Evolutionary conservation across 1,139 yeast genomes (phyloP).

Genomic region (Zygosaccharomyces pseudobailii): DNA sequence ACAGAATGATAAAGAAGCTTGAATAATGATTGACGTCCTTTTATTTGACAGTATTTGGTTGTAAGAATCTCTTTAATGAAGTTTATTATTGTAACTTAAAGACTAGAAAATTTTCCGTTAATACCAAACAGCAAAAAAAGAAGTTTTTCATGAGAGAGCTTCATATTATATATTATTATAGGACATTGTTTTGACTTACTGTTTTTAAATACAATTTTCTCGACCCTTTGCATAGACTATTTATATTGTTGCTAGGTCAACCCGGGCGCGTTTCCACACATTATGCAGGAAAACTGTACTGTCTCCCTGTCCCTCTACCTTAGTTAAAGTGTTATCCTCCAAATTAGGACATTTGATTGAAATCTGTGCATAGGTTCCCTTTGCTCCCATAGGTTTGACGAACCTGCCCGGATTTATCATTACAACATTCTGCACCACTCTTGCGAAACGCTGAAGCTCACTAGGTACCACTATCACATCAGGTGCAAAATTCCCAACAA

Average conservation of each 20-base stretch:
- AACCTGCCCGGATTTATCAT: conserved; percentile 80
- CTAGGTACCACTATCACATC: conserved; percentile 80
- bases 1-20: conserved; percentile 17
- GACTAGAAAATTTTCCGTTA: not conserved
- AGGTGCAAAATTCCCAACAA: conserved; percentile 64
- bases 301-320: conserved; percentile 38
- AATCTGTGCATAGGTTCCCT: conserved; percentile 68
- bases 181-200: not conserved
- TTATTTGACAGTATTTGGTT: not conserved
- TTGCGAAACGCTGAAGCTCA: conserved; percentile 66
- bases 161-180: not conserved
- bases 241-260: conserved; percentile 56
- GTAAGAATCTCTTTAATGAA: not conserved
- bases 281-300: conserved; percentile 54
- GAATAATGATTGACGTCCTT: conserved; percentile 2
- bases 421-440: conserved; percentile 70
- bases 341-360: conserved; percentile 48
- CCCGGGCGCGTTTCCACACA: conserved; percentile 71
- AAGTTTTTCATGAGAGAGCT: not conserved
- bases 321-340: conserved; percentile 32
- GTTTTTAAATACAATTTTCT: not conserved
- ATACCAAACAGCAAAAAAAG: not conserved
- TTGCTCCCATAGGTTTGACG: conserved; percentile 50
- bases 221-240: no score
- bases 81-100: not conserved